phyloP scores from a whole-genome alignment of 139 green algal species.

The Ulvella scutata region DNA sequence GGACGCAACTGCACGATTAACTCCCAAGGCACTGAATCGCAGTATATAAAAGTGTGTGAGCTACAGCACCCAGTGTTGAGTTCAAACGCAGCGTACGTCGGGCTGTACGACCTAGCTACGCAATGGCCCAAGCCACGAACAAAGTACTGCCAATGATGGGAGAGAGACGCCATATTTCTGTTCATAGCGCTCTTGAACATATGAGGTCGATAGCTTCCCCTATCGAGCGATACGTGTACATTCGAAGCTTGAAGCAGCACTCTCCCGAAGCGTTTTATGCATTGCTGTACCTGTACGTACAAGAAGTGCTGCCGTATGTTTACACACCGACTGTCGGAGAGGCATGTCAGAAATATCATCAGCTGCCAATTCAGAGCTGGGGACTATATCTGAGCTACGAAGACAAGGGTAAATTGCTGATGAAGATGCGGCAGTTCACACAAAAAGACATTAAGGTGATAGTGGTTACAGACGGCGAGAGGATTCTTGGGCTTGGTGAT shows the following conservation, averaged over 20 bases:
- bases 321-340: slow-evolving; percentile 93
- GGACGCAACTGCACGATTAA: too few species aligned
- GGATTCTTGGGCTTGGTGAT: slow-evolving; percentile 67
- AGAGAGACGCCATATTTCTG: too few species aligned
- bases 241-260: slow-evolving; percentile 21
- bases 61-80: too few species aligned
- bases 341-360: slow-evolving; percentile 65
- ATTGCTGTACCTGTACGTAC: slow-evolving; percentile 31
- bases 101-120: too few species aligned
- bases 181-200: too few species aligned
- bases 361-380: slow-evolving; percentile 21
- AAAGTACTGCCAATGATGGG: too few species aligned
- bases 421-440: slow-evolving; percentile 17
- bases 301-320: slow-evolving; percentile 58
- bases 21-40: too few species aligned
- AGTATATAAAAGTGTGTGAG: too few species aligned
- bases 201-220: slow-evolving; percentile 11
- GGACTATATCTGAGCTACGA: slow-evolving; percentile 37
- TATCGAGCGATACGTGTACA: slow-evolving; percentile 36
- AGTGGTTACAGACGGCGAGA: slow-evolving; percentile 60
- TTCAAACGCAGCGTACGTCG: too few species aligned
- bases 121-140: too few species aligned
- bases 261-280: slow-evolving; percentile 42
- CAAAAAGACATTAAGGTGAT: slow-evolving; percentile 28
- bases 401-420: slow-evolving; percentile 24